Evolutionary conservation across 106 monocot genomes (phyloP), one percentile per base, ranked within the genome.

Genomic region (Apostasia shenzhenica): DNA sequence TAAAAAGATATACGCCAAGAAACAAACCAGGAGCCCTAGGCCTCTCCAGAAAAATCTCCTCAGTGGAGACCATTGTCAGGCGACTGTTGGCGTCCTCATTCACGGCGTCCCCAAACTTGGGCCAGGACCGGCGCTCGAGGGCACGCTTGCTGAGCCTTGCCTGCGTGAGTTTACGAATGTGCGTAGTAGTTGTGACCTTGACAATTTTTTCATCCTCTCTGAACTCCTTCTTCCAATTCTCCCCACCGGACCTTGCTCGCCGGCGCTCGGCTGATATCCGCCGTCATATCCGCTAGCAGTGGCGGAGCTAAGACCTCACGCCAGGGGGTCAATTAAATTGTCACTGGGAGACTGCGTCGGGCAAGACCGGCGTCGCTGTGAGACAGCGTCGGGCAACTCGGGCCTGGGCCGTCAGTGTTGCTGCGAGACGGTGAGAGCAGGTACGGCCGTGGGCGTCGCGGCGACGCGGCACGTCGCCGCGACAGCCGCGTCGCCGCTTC

Each of bases 21-120:
- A 57, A 42, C 60, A 6, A 69, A 94, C 94, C 94, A 70, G 85
- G 91, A 6, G 83, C 77, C 2, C 86, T 67, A 2, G 94, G 83
- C 57, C 91, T 71, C 76, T 94, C 94, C 13, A 94, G 85, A 6
- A 94, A 13, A 78, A 91, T 88, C 77, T 94, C 94, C 77, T 94
- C 94, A 2, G 91, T 94, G 8, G 91, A 91, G 2, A 94, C 91
- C 91, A 91, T 91, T 48, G 94, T 94, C 61, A 88, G 85, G 8
- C 91, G 76, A 54, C 77, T 79, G 8, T 91, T 85, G 8, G 73
- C 75, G 11, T 91, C 94, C 78, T 84, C 94, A 13, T 80, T 65
- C 8, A 53, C 83, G n/a, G 83, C 91, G 11, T 91, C 94, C 8
- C 94, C 94, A 56, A 94, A 94, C 81, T 91, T 94, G 47, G 77